A percentile compares a stretch with the other conserved stretches of the same genome.
phyloP scores from a whole-genome alignment of 208 protist genomes.

The Leptomonas pyrrhocoris region DNA sequence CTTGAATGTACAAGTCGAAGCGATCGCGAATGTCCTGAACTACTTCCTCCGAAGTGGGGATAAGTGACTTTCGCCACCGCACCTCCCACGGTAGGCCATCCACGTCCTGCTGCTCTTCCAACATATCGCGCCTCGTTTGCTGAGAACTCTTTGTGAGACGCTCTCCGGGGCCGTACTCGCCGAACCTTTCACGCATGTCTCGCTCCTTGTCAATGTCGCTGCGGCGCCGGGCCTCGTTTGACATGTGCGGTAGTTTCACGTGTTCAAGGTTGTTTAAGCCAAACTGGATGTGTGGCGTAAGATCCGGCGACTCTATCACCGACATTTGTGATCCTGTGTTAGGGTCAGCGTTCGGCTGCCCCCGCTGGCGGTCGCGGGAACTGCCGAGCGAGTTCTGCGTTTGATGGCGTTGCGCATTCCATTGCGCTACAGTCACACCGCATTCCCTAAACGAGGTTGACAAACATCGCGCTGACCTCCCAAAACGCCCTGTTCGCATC shows the following conservation, averaged over 20 bases:
- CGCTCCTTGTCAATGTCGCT: conserved; percentile 83
- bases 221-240: conserved; percentile 46
- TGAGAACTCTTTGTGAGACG: conserved; percentile 70
- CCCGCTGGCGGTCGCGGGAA: conserved; percentile 70
- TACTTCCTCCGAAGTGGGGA: conserved; percentile 89
- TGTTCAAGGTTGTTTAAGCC: conserved; percentile 78
- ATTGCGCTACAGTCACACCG: conserved; percentile 8
- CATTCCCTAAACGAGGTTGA: conserved; percentile 6
- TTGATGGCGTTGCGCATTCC: conserved; percentile 29
- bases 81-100: conserved; percentile 91
- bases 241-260: conserved; percentile 69
- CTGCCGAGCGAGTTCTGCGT: conserved; percentile 49
- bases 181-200: conserved; percentile 77
- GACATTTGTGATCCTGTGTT: conserved; percentile 78
- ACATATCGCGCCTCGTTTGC: conserved; percentile 79
- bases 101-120: conserved; percentile 87
- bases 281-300: conserved; percentile 80
- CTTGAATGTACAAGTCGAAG: conserved; percentile 88
- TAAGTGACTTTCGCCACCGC: conserved; percentile 80
- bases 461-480: conserved; percentile 8
- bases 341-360: conserved; percentile 73
- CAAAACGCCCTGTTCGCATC: conserved; percentile 27
- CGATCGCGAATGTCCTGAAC: conserved; percentile 89
- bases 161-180: conserved; percentile 82
- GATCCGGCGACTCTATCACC: conserved; percentile 77